These are phyloP conservation scores for barley (Hordeum vulgare) DNA, from an alignment of 176 grass and related monocot species.

Conservation along the genomic window DNA sequence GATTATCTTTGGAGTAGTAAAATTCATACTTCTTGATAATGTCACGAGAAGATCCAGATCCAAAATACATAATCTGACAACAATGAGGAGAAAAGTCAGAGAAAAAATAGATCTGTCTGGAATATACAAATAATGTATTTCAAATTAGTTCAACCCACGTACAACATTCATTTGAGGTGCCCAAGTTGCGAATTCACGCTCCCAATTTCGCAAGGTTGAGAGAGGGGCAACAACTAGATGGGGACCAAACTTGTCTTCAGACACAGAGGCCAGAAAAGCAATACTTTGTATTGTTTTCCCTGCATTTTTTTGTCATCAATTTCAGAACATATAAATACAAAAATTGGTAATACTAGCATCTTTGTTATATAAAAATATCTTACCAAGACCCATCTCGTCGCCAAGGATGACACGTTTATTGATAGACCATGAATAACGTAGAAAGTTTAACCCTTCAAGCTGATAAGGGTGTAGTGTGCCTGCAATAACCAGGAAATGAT, in stretches of 20 bases:
- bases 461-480: conserved; percentile 90
- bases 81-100: conserved; percentile 16
- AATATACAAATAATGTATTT: conserved; percentile 21
- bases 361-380: conserved; percentile 22
- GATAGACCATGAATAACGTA: conserved; percentile 79
- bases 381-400: conserved; percentile 99
- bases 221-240: conserved; percentile 95
- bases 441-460: conserved; percentile 93
- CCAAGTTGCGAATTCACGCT: conserved; percentile 97
- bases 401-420: conserved; percentile 92
- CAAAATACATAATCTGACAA: conserved; percentile 92
- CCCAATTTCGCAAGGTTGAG: conserved; percentile 96
- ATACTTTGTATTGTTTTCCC: conserved; percentile 99
- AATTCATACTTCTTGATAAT: conserved; percentile 85
- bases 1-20: conserved; percentile 77
- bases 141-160: conserved; percentile 36
- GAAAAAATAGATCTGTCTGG: neutral
- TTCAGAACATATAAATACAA: conserved; percentile 12
- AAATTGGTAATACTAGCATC: neutral
- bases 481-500: conserved; percentile 41
- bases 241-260: conserved; percentile 72
- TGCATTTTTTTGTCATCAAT: conserved; percentile 28
- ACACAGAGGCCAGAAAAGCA: conserved; percentile 87
- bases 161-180: conserved; percentile 97
- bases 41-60: conserved; percentile 67